Percentiles rank a stretch among this genome's conserved stretches.
Conservation (phyloP, 768 basidiomycete species). For the Goffeauzyma gilvescens region DNA sequence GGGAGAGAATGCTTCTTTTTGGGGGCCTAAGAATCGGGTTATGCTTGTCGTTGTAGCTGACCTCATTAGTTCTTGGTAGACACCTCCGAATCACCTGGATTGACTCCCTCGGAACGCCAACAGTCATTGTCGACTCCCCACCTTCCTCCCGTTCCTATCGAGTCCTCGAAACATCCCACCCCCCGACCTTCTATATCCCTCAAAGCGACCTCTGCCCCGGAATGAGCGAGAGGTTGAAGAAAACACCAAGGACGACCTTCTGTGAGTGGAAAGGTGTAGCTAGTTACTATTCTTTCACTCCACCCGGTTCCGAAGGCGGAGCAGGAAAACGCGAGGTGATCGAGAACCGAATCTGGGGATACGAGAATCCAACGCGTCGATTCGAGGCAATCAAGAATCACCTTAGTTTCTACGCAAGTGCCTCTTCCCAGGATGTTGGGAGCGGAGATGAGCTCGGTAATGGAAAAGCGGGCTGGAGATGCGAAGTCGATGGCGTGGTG, state of each 20-base stretch:
- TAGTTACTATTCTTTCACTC: constrained; percentile 17
- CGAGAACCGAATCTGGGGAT: constrained; percentile 26
- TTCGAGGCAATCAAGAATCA: constrained; percentile 23
- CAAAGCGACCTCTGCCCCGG: constrained; percentile 12
- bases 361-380: constrained; percentile 13
- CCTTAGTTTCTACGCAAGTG: constrained; percentile 25
- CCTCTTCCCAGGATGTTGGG: too few relatives aligned
- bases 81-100: constrained; percentile 20
- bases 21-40: too few relatives aligned
- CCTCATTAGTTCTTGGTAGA: constrained; percentile 7
- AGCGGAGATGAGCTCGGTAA: too few relatives aligned
- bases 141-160: constrained; percentile 20
- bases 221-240: too few relatives aligned
- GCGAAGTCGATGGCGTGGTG: constrained; percentile 23
- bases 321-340: constrained; percentile 5
- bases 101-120: constrained; percentile 10
- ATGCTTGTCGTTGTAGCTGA: too few relatives aligned
- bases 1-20: too few relatives aligned
- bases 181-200: constrained; percentile 29
- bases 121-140: constrained; percentile 20
- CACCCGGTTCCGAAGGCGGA: constrained; percentile 9
- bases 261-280: constrained; percentile 28
- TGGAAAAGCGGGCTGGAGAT: neutral
- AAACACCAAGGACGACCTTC: constrained; percentile 14
- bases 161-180: constrained; percentile 29